Percentiles rank a stretch among this genome's conserved stretches.
These are phyloP conservation scores for Phytophthora aleatoria DNA, from an alignment of 352 stramenopile genomes.

Conservation along the genomic window DNA sequence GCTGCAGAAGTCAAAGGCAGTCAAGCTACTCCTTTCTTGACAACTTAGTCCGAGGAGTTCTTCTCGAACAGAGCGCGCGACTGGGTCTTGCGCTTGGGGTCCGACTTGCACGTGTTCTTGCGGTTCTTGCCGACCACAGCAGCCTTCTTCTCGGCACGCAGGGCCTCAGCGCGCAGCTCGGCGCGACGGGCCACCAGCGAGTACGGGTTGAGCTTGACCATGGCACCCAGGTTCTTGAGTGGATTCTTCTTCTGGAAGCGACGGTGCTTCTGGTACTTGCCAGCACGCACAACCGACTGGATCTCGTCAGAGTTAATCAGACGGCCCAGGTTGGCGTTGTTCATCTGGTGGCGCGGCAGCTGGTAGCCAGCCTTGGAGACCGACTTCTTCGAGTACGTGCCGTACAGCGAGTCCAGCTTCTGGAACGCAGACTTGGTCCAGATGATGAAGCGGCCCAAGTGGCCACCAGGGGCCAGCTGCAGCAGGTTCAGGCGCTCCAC, in stretches of 20 bases:
- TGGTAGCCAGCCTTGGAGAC: conserved; percentile 92
- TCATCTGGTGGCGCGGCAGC: conserved; percentile 95
- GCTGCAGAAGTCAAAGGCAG: not conserved
- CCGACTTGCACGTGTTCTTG: conserved; percentile 82
- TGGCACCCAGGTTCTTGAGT: conserved; percentile 94
- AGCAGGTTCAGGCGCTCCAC: conserved; percentile 99
- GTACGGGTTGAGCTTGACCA: conserved; percentile 98
- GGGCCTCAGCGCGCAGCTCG: conserved; percentile 86
- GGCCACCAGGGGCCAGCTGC: conserved; percentile 97
- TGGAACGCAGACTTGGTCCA: conserved; percentile 98
- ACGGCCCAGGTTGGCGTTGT: conserved; percentile 98
- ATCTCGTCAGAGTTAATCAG: conserved; percentile 99
- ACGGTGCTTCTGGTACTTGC: conserved; percentile 91
- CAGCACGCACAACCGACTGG: conserved; percentile 96
- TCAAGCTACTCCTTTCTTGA: not conserved
- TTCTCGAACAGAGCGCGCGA: conserved; percentile 80
- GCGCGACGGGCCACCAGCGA: conserved; percentile 91
- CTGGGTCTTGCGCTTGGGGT: conserved; percentile 77
- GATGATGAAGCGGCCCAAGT: conserved; percentile 99
- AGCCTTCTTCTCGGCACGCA: conserved; percentile 91
- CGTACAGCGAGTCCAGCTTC: conserved; percentile 97
- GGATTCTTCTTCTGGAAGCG: conserved; percentile 98
- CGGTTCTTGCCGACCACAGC: conserved; percentile 82
- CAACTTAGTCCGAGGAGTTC: conserved; percentile 79
- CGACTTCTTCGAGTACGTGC: conserved; percentile 92